Base-by-base conservation (phyloP, 352 stramenopile species). In the Thalassiosira allenii region DNA sequence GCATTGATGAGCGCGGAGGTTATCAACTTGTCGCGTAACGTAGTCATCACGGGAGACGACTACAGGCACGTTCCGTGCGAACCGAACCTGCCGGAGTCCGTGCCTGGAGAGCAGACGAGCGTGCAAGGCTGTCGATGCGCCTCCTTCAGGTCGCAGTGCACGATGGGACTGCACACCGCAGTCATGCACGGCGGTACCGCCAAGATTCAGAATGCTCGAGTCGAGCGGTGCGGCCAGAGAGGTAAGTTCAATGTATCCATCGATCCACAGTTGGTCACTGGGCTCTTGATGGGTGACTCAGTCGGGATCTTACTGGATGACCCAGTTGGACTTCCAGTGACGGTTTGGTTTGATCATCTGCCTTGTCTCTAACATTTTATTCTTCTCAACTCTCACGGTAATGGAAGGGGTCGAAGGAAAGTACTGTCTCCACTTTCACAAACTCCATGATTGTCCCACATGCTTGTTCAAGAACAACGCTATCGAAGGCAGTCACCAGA, bases 391-490 rank as follows among this genome's bases (percentile, higher is more conserved):
- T n/a, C n/a, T n/a, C n/a, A 29, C n/a, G n/a, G 8, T n/a, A 40
- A 9, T 8, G 8, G 43, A 52, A 51, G n/a, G 23, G 9, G 37
- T 71, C 3, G 47, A 87, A 61, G 82, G 85, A 22, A 91, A 91
- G 40, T 90, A 91, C 59, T 91, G 82, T 52, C 51, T 89, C 2
- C 81, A 91, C 56, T 88, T 91, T 56, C 86, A 91, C 43, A 77
- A 77, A 32, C 34, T 90, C 0, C n/a, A 30, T 23, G 71, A 84
- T 66, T 91, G 81, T 72, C 82, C 75, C 11, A 72, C 83, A 17
- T 91, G 81, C 59, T 3, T 86, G 20, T 87, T 90, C 43, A 75
- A 74, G 57, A 76, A 83, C 51, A 91, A 91, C 68, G 86, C 77
- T 2, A 79, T 91, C 40, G 86, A 91, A 63, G 63, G 58, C 11